A percentile compares a stretch with the other conserved stretches of the same genome.
Evolutionary conservation across 2,329 filamentous ascomycete species (phyloP).

Genomic region (Dothistroma pini): DNA sequence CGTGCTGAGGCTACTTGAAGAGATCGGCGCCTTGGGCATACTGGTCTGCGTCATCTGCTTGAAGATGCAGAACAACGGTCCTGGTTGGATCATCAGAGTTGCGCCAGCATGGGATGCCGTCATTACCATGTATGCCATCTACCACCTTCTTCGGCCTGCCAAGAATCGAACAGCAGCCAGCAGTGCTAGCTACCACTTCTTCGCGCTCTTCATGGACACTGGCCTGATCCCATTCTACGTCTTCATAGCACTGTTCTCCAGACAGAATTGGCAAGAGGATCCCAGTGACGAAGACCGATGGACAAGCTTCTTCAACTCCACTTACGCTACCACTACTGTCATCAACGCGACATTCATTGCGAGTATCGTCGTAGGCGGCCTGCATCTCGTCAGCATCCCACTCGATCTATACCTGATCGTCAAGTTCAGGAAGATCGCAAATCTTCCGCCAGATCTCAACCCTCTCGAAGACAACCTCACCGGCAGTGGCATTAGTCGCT

Average conservation of each 20-base stretch:
- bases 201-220: slow-evolving; percentile 70
- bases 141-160: slow-evolving; percentile 70
- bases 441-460: slow-evolving; percentile 90
- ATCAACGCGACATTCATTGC: slow-evolving; percentile 62
- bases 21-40: slow-evolving; percentile 67
- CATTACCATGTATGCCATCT: slow-evolving; percentile 71
- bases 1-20: slow-evolving; percentile 60
- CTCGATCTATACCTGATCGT: slow-evolving; percentile 72
- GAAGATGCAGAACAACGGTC: slow-evolving; percentile 44
- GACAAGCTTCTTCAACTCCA: slow-evolving; percentile 63
- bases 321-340: slow-evolving; percentile 57
- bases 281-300: slow-evolving; percentile 53
- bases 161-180: slow-evolving; percentile 71
- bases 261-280: slow-evolving; percentile 50
- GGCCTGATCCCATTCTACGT: slow-evolving; percentile 61
- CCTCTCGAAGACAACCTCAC: slow-evolving; percentile 84
- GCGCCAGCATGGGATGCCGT: slow-evolving; percentile 69
- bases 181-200: slow-evolving; percentile 84
- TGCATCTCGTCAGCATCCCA: slow-evolving; percentile 68
- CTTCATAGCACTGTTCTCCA: slow-evolving; percentile 55
- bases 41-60: slow-evolving; percentile 76
- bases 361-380: slow-evolving; percentile 58
- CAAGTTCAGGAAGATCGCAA: slow-evolving; percentile 76
- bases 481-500: slow-evolving; percentile 47
- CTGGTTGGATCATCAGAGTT: slow-evolving; percentile 29